Evolutionary conservation across 352 stramenopile genomes (phyloP), one percentile per base, ranked within the genome.

Genomic region (Bremia lactucae): DNA sequence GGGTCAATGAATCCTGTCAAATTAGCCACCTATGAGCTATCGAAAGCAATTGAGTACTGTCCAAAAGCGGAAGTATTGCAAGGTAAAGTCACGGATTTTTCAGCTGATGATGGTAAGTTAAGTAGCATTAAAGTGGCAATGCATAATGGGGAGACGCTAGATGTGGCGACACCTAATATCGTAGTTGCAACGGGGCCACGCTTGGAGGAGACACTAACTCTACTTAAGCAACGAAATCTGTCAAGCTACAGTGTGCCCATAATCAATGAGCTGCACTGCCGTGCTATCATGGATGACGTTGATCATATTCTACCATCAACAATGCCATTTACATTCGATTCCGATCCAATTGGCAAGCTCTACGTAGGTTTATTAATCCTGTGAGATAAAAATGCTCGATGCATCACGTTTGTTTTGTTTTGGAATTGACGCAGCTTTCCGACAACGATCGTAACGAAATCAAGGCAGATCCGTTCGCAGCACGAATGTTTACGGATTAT

Each of bases 211-310:
- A 84, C 76, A n/a, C 22, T 88, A 15, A 52, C 49, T 18, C 49
- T 88, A 43, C 56, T 88, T 14, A 76, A 70, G 42, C 59, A 72
- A 44, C 49, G 62, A 1, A 55, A 64, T 13, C 40, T 82, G 29
- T 79, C 69, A 16, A 72, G 57, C 49, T 80, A 68, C 29, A 39
- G 76, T 10, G 53, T 83, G 20, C 65, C 67, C 15, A 80, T 88
- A 49, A 69, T 84, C 44, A 83, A 88, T 31, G 75, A 88, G 23
- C 38, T 88, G 18, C 75, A 88, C 50, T 73, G 66, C 19, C 75
- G 75, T 8, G 75, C 73, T 0, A 68, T 83, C 1, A 68, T 85
- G 18, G 68, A 83, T 34, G 75, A 88, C 42, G 65, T 71, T 11
- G 60, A 68, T n/a, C 42, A 66, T 18, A 59, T 80, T 5, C 54